Percentiles rank a stretch among this genome's conserved stretches.
Conservation (phyloP, 192 early-diverging fungal species). For the Rhizoclosmatium sp. region DNA sequence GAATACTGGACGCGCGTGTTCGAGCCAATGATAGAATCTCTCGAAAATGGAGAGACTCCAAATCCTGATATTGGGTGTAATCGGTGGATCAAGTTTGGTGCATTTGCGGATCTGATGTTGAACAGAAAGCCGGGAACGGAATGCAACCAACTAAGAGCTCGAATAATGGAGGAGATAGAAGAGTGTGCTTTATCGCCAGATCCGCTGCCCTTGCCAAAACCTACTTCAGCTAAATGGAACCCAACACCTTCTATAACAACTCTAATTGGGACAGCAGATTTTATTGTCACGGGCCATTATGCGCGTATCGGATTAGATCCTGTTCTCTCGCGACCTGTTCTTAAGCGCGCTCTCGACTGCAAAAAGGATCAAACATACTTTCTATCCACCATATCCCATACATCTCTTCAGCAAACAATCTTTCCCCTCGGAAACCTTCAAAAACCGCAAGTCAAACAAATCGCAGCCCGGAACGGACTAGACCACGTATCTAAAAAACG, state of each 20-base stretch:
- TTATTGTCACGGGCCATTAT: constrained; percentile 73
- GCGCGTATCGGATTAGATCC: constrained; percentile 49
- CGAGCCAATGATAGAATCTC: constrained; percentile 76
- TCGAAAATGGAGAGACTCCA: constrained; percentile 77
- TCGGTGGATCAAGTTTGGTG: constrained; percentile 92
- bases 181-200: too few relatives aligned
- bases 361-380: constrained; percentile 97
- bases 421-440: constrained; percentile 83
- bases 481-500: constrained; percentile 67
- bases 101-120: constrained; percentile 68
- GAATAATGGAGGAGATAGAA: not conserved
- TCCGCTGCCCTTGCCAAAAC: not conserved
- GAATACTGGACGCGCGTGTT: constrained; percentile 95
- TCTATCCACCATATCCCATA: constrained; percentile 69
- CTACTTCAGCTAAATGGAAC: not conserved
- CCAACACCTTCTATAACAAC: not conserved
- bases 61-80: constrained; percentile 96
- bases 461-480: constrained; percentile 68
- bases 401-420: constrained; percentile 57
- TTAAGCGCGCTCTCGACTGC: constrained; percentile 61
- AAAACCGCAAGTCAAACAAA: constrained; percentile 77
- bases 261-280: constrained; percentile 43
- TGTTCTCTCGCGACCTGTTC: not conserved
- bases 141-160: not conserved
- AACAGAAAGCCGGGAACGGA: not conserved